Percentiles rank a stretch among this genome's conserved stretches.
Conservation (phyloP, 2,329 filamentous ascomycete genomes). For the Penicillium janthinellum region DNA sequence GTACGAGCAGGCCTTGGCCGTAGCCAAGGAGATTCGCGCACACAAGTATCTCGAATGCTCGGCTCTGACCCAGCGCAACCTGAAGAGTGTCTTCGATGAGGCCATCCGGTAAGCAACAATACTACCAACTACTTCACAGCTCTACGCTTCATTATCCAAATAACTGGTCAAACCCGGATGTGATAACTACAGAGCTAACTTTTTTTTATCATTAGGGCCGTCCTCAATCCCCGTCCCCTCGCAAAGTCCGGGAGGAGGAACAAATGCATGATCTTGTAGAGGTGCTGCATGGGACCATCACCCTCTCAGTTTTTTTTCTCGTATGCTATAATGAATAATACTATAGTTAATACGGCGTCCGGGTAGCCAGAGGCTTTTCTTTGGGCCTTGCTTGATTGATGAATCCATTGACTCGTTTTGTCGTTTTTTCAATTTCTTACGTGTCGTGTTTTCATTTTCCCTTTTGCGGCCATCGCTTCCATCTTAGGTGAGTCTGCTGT, state of each 20-base stretch:
- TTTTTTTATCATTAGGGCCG: conserved; percentile 39
- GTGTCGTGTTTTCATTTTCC: conserved; percentile 12
- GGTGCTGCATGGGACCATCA: conserved; percentile 17
- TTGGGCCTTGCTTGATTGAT: conserved; percentile 27
- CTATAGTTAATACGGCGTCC: conserved; percentile 43
- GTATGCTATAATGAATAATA: conserved; percentile 40
- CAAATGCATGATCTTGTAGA: conserved; percentile 51
- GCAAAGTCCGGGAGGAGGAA: conserved; percentile 48
- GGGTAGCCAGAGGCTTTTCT: conserved; percentile 30
- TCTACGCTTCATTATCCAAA: neutral
- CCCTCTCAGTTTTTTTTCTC: conserved; percentile 19
- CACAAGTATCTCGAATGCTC: conserved; percentile 99
- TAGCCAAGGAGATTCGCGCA: conserved; percentile 91
- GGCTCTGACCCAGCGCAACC: conserved; percentile 89
- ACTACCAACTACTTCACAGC: neutral
- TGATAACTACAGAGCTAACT: neutral
- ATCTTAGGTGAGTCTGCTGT: neutral
- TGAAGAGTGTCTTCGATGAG: conserved; percentile 99
- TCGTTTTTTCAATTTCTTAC: conserved; percentile 14
- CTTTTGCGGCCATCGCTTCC: neutral
- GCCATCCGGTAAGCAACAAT: conserved; percentile 77
- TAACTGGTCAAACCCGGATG: neutral
- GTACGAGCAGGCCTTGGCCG: conserved; percentile 85
- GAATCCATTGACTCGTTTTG: conserved; percentile 31
- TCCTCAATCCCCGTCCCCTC: conserved; percentile 51